Evolutionary conservation across 2,329 filamentous ascomycete genomes (phyloP), one percentile per base, ranked within the genome.

Genomic region (Fusarium brevicatenulatum): DNA sequence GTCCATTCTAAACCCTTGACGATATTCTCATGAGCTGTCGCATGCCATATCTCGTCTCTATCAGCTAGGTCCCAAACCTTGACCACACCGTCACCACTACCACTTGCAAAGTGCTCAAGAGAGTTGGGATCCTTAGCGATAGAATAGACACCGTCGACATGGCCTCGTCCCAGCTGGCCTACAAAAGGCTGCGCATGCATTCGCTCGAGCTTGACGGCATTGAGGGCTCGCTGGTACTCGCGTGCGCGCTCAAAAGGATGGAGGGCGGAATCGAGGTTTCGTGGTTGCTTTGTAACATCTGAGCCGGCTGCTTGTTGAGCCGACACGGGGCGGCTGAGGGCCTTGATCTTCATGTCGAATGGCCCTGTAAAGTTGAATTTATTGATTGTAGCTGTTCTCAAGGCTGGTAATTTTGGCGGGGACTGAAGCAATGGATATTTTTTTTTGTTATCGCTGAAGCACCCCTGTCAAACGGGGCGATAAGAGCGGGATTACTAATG

Each of bases 1-100:
- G 95, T 97, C 93, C 95, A 99, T 76, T 91, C 92, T 80, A 98
- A 87, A 19, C 93, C 93, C 85, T 97, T 97, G 76, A 98, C 94
- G 49, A 98, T 92, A 76, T 97, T 97, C 77, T 97, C 93, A 81
- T 99, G 97, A 30, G 95, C 95, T 71, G 92, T 90, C 7, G 89
- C 88, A 77, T 93, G 88, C 91, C 93, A 95, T 53, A 92, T 87
- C 80, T 96, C 92, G 34, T 92, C 90, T 63, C 90, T 86, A 70
- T 87, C 91, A 15, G 91, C 88, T 77, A 96, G 71, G 60, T 97
- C 92, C 95, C 95, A 97, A 39, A 96, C 92, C 83, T 99, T 99
- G 65, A 99, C 90, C 15, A 98, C 91, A 73, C 96, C 95, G 82
- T 99, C 96, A 72, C 95, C 95, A 75, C 92, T 94, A 47, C 93